Evolutionary conservation across 305 asterid genomes (phyloP), one percentile per base, ranked within the genome.

Genomic region (Fraxinus sp.): DNA sequence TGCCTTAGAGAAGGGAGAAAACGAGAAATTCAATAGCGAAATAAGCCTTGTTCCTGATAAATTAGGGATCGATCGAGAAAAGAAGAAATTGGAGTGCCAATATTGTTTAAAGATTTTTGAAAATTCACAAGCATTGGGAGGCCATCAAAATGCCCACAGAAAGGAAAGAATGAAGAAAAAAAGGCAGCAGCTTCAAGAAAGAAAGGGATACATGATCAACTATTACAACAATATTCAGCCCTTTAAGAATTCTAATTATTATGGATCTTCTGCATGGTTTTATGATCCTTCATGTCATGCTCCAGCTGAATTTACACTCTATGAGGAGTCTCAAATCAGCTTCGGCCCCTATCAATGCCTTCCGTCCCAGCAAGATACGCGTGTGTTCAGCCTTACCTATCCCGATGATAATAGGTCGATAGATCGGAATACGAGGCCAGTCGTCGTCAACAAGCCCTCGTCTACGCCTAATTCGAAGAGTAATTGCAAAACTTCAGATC

Each of bases 111-210:
- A 95, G 85, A 86, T 84, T 26, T 95, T 94, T 77, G 89, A 89
- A 3, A 95, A 92, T 85, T 94, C 99, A 3, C 99, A 94, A 55
- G 97, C 99, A 66, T 86, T 95, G 66, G 99, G 99, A 20, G 99
- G 99, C 1, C 99, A 95, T 80, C 99, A 95, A 82, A 95, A 95
- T 88, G 99, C 99, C 8, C 99, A 95, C 86, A 95, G 94, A 82
- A 95, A 93, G 89, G 99, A 95, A 80, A 93, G 99, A 76, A 68
- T 92, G 95, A 92, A 85, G 92, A 94, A 93, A 28, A 95, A 92
- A 73, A 92, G 90, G 87, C 64, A 92, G 30, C 97, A 93, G 66
- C 90, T 92, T 81, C 97, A 93, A 90, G 96, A 92, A 90, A 93
- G 95, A 84, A 92, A 89, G 82, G 92, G 94, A 14, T 90, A 84